Evolutionary conservation across 1,139 yeast species (phyloP).

Genomic region (Taphrina communis): DNA sequence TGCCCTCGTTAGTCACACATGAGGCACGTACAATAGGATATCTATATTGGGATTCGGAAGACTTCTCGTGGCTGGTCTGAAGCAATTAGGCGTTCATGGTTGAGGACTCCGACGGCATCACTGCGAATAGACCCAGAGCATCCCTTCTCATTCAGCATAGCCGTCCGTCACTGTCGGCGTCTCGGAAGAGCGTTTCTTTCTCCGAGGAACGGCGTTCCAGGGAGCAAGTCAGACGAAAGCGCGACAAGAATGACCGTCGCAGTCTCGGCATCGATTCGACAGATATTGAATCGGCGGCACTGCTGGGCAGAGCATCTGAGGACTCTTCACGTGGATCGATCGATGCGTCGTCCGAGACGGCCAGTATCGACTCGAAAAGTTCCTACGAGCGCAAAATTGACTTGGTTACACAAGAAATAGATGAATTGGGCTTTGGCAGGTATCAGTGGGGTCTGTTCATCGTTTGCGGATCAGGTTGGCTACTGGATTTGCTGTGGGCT

Average conservation of each 20-base stretch:
- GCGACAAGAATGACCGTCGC: neutral
- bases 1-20: too few relatives aligned
- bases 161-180: constrained; percentile 11
- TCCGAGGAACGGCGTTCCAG: constrained; percentile 1
- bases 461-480: constrained; percentile 42
- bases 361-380: neutral
- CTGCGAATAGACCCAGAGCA: neutral
- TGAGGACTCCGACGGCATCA: neutral
- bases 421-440: constrained; percentile 30
- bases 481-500: constrained; percentile 40
- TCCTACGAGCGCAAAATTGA: constrained; percentile 18
- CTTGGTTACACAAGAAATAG: constrained; percentile 16
- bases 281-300: constrained; percentile 7
- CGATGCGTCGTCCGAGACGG: neutral
- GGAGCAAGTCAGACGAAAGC: neutral
- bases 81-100: neutral
- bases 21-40: too few relatives aligned
- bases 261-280: neutral
- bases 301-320: constrained; percentile 8
- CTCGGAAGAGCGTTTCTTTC: constrained; percentile 11
- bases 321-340: neutral
- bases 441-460: constrained; percentile 41
- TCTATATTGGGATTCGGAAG: too few relatives aligned
- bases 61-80: neutral
- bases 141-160: neutral